These are phyloP conservation scores for Ambrosiella cleistominuta DNA, from an alignment of 2,329 filamentous ascomycete genomes.

Conservation along the genomic window DNA sequence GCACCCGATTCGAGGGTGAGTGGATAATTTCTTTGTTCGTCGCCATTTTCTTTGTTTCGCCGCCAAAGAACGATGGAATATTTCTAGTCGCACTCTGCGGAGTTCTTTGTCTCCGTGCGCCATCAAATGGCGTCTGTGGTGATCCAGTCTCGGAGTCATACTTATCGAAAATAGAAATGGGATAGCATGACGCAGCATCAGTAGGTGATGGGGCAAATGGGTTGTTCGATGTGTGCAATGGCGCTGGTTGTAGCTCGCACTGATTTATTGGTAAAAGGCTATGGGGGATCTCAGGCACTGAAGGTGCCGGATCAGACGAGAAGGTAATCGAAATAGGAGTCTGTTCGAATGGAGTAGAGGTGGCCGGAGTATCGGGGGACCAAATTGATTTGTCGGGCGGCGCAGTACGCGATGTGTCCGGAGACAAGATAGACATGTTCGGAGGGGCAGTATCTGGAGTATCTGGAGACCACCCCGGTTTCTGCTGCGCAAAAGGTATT, in stretches of 20 bases:
- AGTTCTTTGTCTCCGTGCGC: background rate
- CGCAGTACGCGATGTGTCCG: slow-evolving; percentile 24
- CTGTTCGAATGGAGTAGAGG: slow-evolving; percentile 21
- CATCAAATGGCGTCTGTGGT: slow-evolving; percentile 2
- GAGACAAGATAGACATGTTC: slow-evolving; percentile 31
- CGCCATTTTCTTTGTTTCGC: background rate
- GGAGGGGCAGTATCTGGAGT: slow-evolving; percentile 31
- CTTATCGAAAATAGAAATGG: slow-evolving; percentile 11
- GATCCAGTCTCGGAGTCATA: slow-evolving; percentile 5
- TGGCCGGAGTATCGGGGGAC: slow-evolving; percentile 44
- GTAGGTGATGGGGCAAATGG: slow-evolving; percentile 2
- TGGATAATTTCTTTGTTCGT: slow-evolving; percentile 7
- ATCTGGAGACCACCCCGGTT: slow-evolving; percentile 37
- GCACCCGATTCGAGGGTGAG: slow-evolving; percentile 1
- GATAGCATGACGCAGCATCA: slow-evolving; percentile 8
- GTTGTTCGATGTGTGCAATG: background rate
- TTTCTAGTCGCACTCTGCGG: background rate
- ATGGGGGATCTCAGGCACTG: background rate
- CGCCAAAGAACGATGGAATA: background rate
- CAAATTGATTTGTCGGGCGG: slow-evolving; percentile 25
- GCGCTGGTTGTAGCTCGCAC: too few species aligned
- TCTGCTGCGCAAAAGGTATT: slow-evolving; percentile 3
- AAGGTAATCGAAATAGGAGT: slow-evolving; percentile 11
- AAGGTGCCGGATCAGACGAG: background rate
- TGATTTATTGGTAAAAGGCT: background rate